phyloP scores from a whole-genome alignment of 225 moss, liverwort and hornwort species.

The Pleurozium schreberi region DNA sequence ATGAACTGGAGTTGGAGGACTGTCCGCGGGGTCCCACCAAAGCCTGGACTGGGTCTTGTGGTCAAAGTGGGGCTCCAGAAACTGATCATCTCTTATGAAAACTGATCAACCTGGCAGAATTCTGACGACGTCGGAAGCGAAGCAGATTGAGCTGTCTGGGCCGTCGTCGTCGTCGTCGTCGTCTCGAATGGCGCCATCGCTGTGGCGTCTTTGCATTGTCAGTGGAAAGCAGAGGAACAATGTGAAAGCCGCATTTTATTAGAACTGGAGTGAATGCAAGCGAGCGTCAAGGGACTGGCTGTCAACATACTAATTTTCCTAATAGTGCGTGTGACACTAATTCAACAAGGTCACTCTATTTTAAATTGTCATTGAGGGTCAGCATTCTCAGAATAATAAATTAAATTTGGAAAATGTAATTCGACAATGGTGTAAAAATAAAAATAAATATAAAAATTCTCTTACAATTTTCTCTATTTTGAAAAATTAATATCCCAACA shows the following conservation, averaged over 20 bases:
- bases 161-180: not conserved
- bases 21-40: slow-evolving; percentile 1
- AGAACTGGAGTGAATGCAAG: not conserved
- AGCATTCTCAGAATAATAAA: not conserved
- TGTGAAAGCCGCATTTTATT: no score
- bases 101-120: not conserved
- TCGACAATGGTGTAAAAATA: no score
- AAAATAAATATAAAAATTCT: rapidly evolving
- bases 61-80: not conserved
- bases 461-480: rapidly evolving
- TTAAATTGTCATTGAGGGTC: rapidly evolving
- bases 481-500: no score
- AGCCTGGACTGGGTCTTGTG: not conserved
- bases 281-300: no score
- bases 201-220: not conserved
- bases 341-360: not conserved
- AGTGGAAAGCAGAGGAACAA: not conserved
- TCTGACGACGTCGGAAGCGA: not conserved
- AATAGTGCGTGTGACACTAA: not conserved
- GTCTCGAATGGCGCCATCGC: not conserved
- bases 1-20: not conserved
- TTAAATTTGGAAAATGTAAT: not conserved
- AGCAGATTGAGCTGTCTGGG: not conserved
- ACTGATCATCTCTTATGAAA: not conserved
- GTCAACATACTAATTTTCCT: not conserved